Base-by-base conservation (phyloP, 2,329 filamentous ascomycete species). In the Tolypocladium guangdongense region DNA sequence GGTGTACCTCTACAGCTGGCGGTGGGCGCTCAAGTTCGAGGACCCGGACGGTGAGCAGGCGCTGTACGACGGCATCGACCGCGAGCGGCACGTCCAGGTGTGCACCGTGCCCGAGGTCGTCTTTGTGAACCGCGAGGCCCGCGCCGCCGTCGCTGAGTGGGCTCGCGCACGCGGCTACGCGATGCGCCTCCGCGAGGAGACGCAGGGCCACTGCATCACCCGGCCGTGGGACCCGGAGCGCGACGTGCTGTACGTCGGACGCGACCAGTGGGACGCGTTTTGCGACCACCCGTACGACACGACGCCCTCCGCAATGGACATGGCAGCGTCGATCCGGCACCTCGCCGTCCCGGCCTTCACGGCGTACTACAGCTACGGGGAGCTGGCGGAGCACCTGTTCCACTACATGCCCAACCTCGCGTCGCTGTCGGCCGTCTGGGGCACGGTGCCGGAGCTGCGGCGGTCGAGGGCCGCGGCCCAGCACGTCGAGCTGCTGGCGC, bases 331-430 rank as follows among this genome's bases (percentile, higher is more conserved):
- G 41, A 51, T 66, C 38, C 49, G 14, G 6, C 45, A 61, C 39
- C 57, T 67, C 4, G 63, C 62, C 2, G 32, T 67, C 4, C 60
- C 64, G 0, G 62, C 62, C 2, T 62, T 60, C 30, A 62, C 58
- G 20, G 59, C 59, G 5, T 65, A 65, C 54, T 60, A 63, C 55
- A 61, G 57, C 56, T 52, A 58, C 51, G 22, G 10, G 8, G 55
- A 46, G 33, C 43, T 67, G 5, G 51, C 47, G 3, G 39, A 24
- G 2, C 7, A 18, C 14, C 7, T 61, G 2, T 41, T 64, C 35
- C 43, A 48, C 4, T 41, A 27, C 14, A 50, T 63, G 52, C 52
- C 57, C 24, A 54, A 58, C 22, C 50, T 67, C 14, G 24, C 53
- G 41, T 49, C 50, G 8, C 41, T 67, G 20, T 59, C 56, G 18